A percentile compares a stretch with the other conserved stretches of the same genome.
These are phyloP conservation scores for Arabis hirsuta DNA, from an alignment of 345 rosid genomes.

Conservation along the genomic window DNA sequence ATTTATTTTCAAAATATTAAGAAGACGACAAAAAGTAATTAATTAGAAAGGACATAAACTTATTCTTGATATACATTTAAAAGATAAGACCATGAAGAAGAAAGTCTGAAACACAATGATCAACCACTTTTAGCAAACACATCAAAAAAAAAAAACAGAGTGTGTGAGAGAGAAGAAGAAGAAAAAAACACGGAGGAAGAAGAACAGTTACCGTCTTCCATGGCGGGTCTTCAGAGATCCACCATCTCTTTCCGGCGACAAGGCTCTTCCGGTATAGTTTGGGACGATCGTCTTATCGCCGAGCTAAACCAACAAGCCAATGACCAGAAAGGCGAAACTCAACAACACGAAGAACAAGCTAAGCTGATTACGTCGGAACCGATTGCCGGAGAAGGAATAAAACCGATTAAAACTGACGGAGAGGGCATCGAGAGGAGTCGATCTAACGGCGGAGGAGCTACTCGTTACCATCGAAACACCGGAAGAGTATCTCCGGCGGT, in stretches of 20 bases:
- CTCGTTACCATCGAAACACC: constrained; percentile 61
- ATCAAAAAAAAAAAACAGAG: neutral
- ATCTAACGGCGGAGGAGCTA: constrained; percentile 64
- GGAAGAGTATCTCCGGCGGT: constrained; percentile 80
- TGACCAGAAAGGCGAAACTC: constrained; percentile 34
- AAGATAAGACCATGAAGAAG: constrained; percentile 21
- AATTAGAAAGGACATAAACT: constrained; percentile 10
- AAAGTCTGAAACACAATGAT: constrained; percentile 31
- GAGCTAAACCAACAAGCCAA: constrained; percentile 53
- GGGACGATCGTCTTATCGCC: constrained; percentile 75
- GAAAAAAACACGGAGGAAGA: constrained; percentile 26
- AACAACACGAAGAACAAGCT: constrained; percentile 14
- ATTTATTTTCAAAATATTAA: neutral
- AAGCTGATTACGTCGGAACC: constrained; percentile 27
- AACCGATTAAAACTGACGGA: constrained; percentile 50
- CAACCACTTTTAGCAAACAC: constrained; percentile 28
- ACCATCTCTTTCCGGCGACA: constrained; percentile 82
- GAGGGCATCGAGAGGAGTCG: constrained; percentile 64
- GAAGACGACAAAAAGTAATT: constrained; percentile 6
- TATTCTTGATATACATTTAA: neutral
- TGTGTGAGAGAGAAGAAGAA: neutral
- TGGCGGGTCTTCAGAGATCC: constrained; percentile 94
- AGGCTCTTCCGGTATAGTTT: constrained; percentile 89
- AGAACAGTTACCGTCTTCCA: constrained; percentile 38
- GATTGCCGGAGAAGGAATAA: constrained; percentile 31